phyloP scores from a whole-genome alignment of 2,329 filamentous ascomycete species.

The Lachnellula willkommii region DNA sequence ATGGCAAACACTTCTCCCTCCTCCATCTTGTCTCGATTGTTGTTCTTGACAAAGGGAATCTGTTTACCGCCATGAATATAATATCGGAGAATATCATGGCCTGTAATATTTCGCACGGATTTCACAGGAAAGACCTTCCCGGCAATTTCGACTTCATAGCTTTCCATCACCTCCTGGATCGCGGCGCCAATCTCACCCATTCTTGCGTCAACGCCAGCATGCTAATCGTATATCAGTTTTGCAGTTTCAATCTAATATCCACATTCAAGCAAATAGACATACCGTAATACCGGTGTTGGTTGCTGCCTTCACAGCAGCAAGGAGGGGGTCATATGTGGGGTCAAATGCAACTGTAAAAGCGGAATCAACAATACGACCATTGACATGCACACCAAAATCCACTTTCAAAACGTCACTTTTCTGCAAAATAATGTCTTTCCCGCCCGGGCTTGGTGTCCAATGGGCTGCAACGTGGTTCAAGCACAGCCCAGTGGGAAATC shows the following conservation, averaged over 20 bases:
- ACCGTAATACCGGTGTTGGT: slow-evolving; percentile 66
- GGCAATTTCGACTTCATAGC: slow-evolving; percentile 52
- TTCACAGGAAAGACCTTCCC: slow-evolving; percentile 50
- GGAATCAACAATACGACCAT: slow-evolving; percentile 65
- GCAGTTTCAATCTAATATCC: neutral
- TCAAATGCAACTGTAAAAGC: slow-evolving; percentile 67
- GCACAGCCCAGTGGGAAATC: slow-evolving; percentile 79
- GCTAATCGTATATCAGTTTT: slow-evolving; percentile 39
- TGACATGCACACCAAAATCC: slow-evolving; percentile 67
- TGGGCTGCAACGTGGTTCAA: slow-evolving; percentile 83
- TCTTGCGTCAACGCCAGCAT: slow-evolving; percentile 87
- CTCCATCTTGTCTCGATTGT: slow-evolving; percentile 92
- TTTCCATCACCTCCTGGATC: slow-evolving; percentile 59
- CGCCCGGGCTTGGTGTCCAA: slow-evolving; percentile 81
- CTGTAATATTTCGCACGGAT: slow-evolving; percentile 48
- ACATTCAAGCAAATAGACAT: neutral
- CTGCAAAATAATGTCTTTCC: slow-evolving; percentile 60
- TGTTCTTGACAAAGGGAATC: slow-evolving; percentile 86
- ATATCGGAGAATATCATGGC: slow-evolving; percentile 84
- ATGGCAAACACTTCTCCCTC: slow-evolving; percentile 94
- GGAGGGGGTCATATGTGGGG: slow-evolving; percentile 61
- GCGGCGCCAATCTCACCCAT: slow-evolving; percentile 60
- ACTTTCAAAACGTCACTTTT: slow-evolving; percentile 69
- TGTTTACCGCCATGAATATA: slow-evolving; percentile 90
- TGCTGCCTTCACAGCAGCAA: slow-evolving; percentile 61